These are phyloP conservation scores for Uronychia binucleata DNA, from an alignment of 73 alveolate species.

Conservation along the genomic window DNA sequence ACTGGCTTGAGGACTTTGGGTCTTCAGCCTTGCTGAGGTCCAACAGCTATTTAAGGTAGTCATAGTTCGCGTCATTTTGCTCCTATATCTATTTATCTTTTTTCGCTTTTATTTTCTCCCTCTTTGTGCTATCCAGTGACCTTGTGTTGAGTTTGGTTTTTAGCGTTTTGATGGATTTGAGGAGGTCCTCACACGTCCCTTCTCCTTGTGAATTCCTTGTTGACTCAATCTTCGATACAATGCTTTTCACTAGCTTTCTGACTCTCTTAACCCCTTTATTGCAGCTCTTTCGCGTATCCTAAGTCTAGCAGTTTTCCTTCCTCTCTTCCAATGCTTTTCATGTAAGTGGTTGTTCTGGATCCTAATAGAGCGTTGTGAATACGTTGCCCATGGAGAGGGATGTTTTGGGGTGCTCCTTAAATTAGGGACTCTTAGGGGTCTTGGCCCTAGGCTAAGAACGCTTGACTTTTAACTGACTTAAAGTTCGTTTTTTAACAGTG, in stretches of 20 bases:
- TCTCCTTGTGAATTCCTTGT: not conserved
- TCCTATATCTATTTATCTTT: not conserved
- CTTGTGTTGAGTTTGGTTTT: not conserved
- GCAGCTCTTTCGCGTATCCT: too few relatives aligned
- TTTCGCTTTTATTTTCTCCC: not conserved
- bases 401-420: not conserved
- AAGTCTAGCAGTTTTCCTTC: too few relatives aligned
- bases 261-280: too few relatives aligned
- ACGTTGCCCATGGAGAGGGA: not conserved
- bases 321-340: too few relatives aligned
- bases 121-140: not conserved
- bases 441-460: not conserved
- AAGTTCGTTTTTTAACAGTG: not conserved
- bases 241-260: not conserved
- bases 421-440: not conserved
- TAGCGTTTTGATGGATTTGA: not conserved
- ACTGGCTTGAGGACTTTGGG: not conserved
- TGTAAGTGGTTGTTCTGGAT: not conserved
- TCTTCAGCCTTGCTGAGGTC: not conserved
- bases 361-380: not conserved
- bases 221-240: not conserved
- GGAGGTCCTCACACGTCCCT: not conserved
- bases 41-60: not conserved
- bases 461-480: not conserved
- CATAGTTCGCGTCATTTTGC: not conserved